Evolutionary conservation across 225 moss, liverwort and hornwort species (phyloP).

Genomic region (Neckera pumila): DNA sequence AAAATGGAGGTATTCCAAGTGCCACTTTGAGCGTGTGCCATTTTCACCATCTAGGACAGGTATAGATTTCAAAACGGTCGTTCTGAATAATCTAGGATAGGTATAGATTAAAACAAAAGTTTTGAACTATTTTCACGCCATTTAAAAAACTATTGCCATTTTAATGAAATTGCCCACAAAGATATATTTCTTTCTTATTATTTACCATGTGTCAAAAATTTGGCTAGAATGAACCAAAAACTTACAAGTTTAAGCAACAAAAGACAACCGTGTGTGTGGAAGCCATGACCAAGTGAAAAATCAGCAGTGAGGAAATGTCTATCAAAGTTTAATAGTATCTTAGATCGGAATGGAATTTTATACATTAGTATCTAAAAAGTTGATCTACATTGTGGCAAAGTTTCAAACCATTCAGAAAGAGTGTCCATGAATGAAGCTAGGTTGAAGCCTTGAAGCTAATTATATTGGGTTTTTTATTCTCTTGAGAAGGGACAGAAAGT

Average conservation of each 20-base stretch:
- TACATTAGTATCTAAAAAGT: rapidly evolving
- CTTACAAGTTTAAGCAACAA: background rate
- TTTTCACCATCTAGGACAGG: no score
- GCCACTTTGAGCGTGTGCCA: no score
- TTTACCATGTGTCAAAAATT: background rate
- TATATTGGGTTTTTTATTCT: rapidly evolving
- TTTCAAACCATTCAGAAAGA: background rate
- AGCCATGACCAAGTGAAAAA: rapidly evolving
- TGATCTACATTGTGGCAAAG: background rate
- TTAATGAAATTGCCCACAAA: no score
- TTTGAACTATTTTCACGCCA: no score
- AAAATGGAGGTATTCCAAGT: no score
- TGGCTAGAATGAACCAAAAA: background rate
- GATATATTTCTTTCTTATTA: background rate
- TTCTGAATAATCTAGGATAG: no score
- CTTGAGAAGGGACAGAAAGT: background rate
- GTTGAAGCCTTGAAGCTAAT: background rate
- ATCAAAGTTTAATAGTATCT: background rate
- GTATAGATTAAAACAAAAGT: no score
- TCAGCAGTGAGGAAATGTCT: background rate
- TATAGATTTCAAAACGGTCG: no score
- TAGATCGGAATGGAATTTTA: background rate
- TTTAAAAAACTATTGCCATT: no score
- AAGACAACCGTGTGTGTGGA: rapidly evolving
- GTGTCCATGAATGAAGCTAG: background rate